Conservation (phyloP, 768 basidiomycete species). For the Mycena capillaripes region DNA sequence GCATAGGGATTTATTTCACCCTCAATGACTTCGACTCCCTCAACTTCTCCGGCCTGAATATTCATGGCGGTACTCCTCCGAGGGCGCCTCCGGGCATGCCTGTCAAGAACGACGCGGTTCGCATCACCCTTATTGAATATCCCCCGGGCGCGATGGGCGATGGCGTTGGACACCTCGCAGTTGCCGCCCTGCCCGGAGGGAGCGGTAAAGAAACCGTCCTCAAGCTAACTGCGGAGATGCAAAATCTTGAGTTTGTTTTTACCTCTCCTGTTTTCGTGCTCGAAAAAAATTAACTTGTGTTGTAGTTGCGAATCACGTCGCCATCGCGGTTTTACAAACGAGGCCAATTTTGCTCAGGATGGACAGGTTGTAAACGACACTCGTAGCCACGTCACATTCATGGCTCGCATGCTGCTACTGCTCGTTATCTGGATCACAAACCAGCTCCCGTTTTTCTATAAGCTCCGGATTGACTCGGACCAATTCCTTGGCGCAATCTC, state of each 20-base stretch:
- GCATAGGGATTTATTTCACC: constrained; percentile 7
- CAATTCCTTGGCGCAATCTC: not conserved
- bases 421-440: constrained; percentile 1
- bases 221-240: constrained; percentile 17
- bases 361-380: not conserved
- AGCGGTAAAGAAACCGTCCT: not conserved
- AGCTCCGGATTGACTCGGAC: constrained; percentile 5
- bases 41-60: constrained; percentile 12
- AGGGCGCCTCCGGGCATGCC: not conserved
- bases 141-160: constrained; percentile 4
- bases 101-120: not conserved
- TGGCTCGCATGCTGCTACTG: not conserved
- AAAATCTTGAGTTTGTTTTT: not conserved
- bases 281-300: no score
- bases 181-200: not conserved
- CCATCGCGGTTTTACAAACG: not conserved
- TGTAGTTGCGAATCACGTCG: constrained; percentile 6
- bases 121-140: not conserved
- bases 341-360: constrained; percentile 9
- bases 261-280: not conserved
- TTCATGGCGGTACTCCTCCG: constrained; percentile 6
- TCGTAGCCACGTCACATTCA: constrained; percentile 5
- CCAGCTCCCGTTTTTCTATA: constrained; percentile 5
- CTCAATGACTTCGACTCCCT: constrained; percentile 12
- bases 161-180: not conserved